Base-by-base conservation (phyloP, 441 rosid genomes). In the Capsella rubella region DNA sequence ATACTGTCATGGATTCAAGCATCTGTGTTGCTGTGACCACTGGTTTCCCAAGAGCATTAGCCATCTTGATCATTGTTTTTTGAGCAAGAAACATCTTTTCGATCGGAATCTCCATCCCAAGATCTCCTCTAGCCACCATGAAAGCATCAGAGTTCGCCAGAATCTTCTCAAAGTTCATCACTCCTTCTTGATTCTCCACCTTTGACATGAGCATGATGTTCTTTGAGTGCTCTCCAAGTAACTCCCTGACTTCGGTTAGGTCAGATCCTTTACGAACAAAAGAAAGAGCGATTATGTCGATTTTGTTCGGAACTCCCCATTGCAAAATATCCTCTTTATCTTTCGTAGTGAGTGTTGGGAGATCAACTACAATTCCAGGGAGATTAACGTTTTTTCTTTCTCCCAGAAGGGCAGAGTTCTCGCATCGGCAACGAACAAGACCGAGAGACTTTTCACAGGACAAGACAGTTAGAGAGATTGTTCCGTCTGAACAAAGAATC, bases 71-170 rank as follows among this genome's bases (percentile, higher is more conserved):
- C 93, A 89, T 89, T 73, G 81, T 39, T 73, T 87, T 89, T 73
- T 89, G 91, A 18, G 93, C 91, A 14, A 83, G 78, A 32, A 89
- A 89, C 49, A 87, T 89, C 84, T 86, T 89, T 79, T 89, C 93
- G 3, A 82, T 86, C 2, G 91, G 90, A 39, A 87, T 89, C 81
- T 89, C 93, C 91, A 89, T 89, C 27, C 93, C 93, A 0, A 89
- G 72, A 74, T 87, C 91, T n/a, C 90, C 93, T 49, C 91, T 81
- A 54, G 91, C 93, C 64, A 89, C 93, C 91, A 89, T 89, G 67
- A 87, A 87, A 40, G 93, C 89, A 83, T 89, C 93, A 0, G 89
- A 78, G 31, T 84, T 81, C 4, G 81, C 80, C 11, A 89, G 82
- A 64, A 89, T 84, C 8, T 82, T 72, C 13, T 87, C 88, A 12